A percentile compares a stretch with the other conserved stretches of the same genome.
phyloP scores from a whole-genome alignment of 495 filamentous ascomycete species.

The Trichoderma reesei region DNA sequence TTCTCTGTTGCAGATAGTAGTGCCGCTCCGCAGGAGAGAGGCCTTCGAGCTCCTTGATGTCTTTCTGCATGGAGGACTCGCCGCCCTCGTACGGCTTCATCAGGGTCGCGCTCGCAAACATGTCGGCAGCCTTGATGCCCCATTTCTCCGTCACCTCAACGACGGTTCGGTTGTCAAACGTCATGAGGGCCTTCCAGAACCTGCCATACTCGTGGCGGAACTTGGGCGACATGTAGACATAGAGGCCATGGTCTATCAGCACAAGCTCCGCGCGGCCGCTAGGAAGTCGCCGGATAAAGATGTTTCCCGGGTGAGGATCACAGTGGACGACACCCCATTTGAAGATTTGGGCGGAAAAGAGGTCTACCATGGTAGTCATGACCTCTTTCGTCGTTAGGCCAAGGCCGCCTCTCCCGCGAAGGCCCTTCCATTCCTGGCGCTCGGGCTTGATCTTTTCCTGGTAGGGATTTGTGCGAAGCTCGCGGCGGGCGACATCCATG shows the following conservation, averaged over 20 bases:
- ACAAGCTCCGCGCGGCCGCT: constrained; percentile 78
- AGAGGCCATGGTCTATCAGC: constrained; percentile 93
- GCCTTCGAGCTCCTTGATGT: constrained; percentile 29
- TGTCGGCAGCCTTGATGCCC: constrained; percentile 80
- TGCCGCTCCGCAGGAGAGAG: constrained; percentile 55
- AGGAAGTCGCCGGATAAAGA: constrained; percentile 82
- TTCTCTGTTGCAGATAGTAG: constrained; percentile 77
- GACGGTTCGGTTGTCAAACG: constrained; percentile 82
- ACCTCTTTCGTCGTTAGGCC: constrained; percentile 73
- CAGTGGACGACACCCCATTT: constrained; percentile 90
- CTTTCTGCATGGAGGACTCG: constrained; percentile 31
- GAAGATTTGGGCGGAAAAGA: constrained; percentile 96
- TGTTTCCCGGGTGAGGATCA: constrained; percentile 94
- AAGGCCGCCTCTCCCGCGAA: constrained; percentile 60
- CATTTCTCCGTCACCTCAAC: constrained; percentile 57
- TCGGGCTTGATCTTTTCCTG: constrained; percentile 62
- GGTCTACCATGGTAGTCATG: constrained; percentile 91
- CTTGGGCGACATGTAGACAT: constrained; percentile 75
- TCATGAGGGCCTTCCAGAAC: constrained; percentile 90
- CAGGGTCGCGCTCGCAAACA: constrained; percentile 84
- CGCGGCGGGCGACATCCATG: constrained; percentile 27
- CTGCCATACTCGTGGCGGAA: constrained; percentile 83
- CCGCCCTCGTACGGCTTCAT: constrained; percentile 87
- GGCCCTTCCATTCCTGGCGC: constrained; percentile 67
- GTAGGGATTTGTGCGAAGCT: constrained; percentile 33